Evolutionary conservation across 1,139 yeast species (phyloP).

Genomic region (Pneumocystis jirovecii): DNA sequence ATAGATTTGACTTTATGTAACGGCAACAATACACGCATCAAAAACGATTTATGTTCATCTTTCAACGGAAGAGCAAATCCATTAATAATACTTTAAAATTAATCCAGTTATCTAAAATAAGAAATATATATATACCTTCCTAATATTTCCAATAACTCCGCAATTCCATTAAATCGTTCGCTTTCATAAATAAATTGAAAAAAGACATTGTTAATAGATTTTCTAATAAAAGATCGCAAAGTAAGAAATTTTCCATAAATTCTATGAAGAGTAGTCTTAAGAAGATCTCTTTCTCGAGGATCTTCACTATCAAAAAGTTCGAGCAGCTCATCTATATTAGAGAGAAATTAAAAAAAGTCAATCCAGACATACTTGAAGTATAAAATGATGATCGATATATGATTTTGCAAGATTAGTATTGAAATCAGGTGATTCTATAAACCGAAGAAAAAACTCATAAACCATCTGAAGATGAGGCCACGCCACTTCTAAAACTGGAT

Average conservation of each 20-base stretch:
- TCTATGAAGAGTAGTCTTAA: constrained; percentile 87
- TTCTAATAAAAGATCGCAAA: constrained; percentile 77
- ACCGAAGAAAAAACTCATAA: constrained; percentile 82
- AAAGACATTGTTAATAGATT: constrained; percentile 82
- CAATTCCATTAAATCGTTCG: constrained; percentile 88
- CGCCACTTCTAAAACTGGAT: constrained; percentile 87
- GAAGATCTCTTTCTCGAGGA: constrained; percentile 86
- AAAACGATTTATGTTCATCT: constrained; percentile 87
- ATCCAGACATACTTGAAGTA: constrained; percentile 26
- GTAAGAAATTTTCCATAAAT: constrained; percentile 90
- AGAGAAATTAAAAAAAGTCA: background rate
- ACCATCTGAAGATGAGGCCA: constrained; percentile 99
- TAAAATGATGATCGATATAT: constrained; percentile 82
- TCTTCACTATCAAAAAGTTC: constrained; percentile 94
- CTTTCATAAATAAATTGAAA: constrained; percentile 90
- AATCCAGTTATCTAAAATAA: background rate
- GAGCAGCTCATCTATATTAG: constrained; percentile 33
- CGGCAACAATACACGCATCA: constrained; percentile 80
- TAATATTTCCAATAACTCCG: constrained; percentile 82
- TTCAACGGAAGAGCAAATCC: constrained; percentile 96
- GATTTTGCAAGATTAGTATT: constrained; percentile 87
- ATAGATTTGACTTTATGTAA: constrained; percentile 82
- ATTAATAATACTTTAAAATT: constrained; percentile 45
- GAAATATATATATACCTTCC: constrained; percentile 39
- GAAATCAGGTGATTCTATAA: constrained; percentile 89